Percentiles rank a stretch among this genome's conserved stretches.
Conservation (phyloP, 164 flowering plant species). For the Brasenia schreberi region DNA sequence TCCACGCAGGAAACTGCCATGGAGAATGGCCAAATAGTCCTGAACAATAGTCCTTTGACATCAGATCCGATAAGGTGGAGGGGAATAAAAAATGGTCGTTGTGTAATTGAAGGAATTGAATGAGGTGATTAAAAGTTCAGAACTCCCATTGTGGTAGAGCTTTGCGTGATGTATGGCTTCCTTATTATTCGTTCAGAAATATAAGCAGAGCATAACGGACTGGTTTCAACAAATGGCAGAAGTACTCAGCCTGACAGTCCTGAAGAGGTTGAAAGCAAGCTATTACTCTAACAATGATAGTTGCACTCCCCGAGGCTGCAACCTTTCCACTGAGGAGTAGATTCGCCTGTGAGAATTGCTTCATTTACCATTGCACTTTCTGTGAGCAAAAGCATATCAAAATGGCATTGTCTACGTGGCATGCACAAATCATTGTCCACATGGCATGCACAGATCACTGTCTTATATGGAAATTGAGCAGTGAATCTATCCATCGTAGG, state of each 20-base stretch:
- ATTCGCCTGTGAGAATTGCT: too few species aligned
- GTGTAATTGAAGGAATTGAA: background rate
- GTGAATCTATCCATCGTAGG: background rate
- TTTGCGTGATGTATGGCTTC: background rate
- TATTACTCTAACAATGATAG: slow-evolving; percentile 84
- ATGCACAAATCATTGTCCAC: too few species aligned
- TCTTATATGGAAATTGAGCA: too few species aligned
- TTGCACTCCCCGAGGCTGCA: slow-evolving; percentile 60
- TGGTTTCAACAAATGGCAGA: slow-evolving; percentile 92
- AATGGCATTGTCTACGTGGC: too few species aligned
- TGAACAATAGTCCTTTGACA: background rate
- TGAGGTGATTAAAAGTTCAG: background rate
- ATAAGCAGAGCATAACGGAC: slow-evolving; percentile 5
- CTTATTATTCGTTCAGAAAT: too few species aligned
- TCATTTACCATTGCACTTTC: slow-evolving; percentile 85
- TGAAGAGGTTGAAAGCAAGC: slow-evolving; percentile 95
- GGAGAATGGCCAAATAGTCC: background rate
- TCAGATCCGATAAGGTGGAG: background rate
- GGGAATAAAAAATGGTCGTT: background rate
- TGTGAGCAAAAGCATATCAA: background rate
- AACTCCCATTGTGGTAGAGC: background rate
- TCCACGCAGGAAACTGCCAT: too few species aligned
- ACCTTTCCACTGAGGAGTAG: too few species aligned
- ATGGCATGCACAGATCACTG: too few species aligned
- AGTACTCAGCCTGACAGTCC: slow-evolving; percentile 95